Conservation (phyloP, 352 stramenopile species). For the Globisporangium apiculatum region DNA sequence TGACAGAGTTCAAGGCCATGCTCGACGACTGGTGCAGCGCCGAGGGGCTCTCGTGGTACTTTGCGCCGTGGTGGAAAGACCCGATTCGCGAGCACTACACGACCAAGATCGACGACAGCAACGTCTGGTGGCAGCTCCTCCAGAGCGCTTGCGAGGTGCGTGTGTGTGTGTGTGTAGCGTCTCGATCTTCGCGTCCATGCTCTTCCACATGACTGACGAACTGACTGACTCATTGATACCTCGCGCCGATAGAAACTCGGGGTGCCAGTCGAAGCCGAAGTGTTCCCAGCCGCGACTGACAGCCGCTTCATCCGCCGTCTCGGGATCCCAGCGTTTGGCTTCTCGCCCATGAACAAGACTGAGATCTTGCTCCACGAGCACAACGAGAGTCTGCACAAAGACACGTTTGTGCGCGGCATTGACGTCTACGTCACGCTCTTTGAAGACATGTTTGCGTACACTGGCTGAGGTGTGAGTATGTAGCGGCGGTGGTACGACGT, state of each 20-base stretch:
- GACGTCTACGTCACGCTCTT: conserved; percentile 65
- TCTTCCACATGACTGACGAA: not conserved
- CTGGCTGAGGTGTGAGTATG: too few species aligned
- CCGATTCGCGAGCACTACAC: conserved; percentile 47
- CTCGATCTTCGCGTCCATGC: too few species aligned
- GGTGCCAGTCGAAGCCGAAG: conserved; percentile 61
- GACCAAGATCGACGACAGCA: conserved; percentile 37
- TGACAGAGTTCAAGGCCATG: conserved; percentile 78
- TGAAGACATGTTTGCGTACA: conserved; percentile 23
- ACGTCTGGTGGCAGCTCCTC: conserved; percentile 38
- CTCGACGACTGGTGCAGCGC: conserved; percentile 87
- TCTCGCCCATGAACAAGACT: conserved; percentile 90
- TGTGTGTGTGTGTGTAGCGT: too few species aligned
- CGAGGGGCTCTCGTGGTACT: conserved; percentile 71
- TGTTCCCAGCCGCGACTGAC: conserved; percentile 93
- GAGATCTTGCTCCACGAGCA: conserved; percentile 94
- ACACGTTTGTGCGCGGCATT: conserved; percentile 89
- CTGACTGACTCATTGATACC: not conserved
- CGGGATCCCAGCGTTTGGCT: conserved; percentile 91
- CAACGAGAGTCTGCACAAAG: conserved; percentile 91
- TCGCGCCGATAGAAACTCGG: conserved; percentile 27
- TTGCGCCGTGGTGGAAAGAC: conserved; percentile 20
- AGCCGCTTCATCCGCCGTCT: conserved; percentile 86
- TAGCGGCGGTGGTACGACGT: too few species aligned
- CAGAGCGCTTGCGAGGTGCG: conserved; percentile 25